These are phyloP conservation scores for Citrus sp. DNA, from an alignment of 345 rosid genomes.

Conservation along the genomic window DNA sequence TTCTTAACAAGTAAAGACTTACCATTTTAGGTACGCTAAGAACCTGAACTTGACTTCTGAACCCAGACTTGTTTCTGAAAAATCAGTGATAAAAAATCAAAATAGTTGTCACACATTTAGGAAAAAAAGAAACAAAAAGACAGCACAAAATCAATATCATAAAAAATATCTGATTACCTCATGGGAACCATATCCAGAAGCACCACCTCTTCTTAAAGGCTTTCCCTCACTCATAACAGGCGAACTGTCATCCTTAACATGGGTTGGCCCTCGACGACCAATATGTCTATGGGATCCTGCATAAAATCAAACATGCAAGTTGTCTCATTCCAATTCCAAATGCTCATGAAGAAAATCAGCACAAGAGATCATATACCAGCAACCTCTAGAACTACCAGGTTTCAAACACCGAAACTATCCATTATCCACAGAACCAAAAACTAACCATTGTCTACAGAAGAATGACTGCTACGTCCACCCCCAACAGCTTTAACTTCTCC, in stretches of 20 bases:
- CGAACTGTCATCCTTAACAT: conserved; percentile 41
- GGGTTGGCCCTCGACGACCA: conserved; percentile 38
- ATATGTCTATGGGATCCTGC: conserved; percentile 43
- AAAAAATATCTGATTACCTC: conserved; percentile 24
- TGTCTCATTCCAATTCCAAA: background rate
- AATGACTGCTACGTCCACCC: conserved; percentile 26
- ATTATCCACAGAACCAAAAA: conserved; percentile 1
- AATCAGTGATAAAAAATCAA: background rate
- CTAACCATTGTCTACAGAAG: conserved; percentile 44
- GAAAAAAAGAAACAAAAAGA: background rate
- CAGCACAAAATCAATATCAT: background rate
- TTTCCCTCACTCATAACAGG: conserved; percentile 29
- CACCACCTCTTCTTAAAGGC: conserved; percentile 37
- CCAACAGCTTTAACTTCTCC: conserved; percentile 31
- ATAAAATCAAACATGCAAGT: conserved; percentile 14
- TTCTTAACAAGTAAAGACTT: conserved; percentile 10
- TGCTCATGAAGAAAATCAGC: background rate
- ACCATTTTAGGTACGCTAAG: conserved; percentile 33
- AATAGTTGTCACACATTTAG: background rate
- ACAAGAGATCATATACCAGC: background rate
- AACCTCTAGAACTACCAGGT: background rate
- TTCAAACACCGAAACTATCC: background rate
- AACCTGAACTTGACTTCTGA: conserved; percentile 53
- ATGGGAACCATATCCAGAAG: conserved; percentile 35
- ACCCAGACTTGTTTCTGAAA: conserved; percentile 70